Conservation (phyloP, 768 basidiomycete species). For the Termitomyces sp. region DNA sequence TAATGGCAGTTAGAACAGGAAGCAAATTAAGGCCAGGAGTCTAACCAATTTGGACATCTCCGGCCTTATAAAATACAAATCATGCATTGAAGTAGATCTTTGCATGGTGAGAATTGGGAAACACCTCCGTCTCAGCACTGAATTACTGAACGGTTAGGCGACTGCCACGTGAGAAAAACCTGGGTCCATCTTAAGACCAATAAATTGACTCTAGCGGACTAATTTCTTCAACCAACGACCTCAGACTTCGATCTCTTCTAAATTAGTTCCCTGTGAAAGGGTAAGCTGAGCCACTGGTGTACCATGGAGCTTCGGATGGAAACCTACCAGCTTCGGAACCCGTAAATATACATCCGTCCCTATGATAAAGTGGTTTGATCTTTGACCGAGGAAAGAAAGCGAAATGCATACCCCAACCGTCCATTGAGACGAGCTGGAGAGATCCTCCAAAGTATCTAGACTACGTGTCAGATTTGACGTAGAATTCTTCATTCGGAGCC, state of each 20-base stretch:
- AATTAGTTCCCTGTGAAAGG: conserved; percentile 62
- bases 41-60: background rate
- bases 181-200: background rate
- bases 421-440: conserved; percentile 69
- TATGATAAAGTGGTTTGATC: conserved; percentile 20
- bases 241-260: conserved; percentile 79
- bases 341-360: conserved; percentile 82
- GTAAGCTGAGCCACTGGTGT: background rate
- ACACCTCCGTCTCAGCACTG: background rate
- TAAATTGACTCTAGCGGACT: background rate
- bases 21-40: background rate
- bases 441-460: conserved; percentile 79
- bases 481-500: conserved; percentile 13
- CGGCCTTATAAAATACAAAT: background rate
- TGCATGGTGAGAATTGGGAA: background rate
- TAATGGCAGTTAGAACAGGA: no score
- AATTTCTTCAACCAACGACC: background rate
- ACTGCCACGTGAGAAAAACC: background rate
- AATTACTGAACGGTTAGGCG: background rate
- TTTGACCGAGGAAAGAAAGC: background rate
- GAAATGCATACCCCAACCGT: conserved; percentile 68
- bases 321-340: conserved; percentile 70
- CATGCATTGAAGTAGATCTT: background rate
- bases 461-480: background rate
- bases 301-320: background rate